Evolutionary conservation across 164 flowering plant species (phyloP), one percentile per base, ranked within the genome.

Genomic region (Magnolia kwangsiensis): DNA sequence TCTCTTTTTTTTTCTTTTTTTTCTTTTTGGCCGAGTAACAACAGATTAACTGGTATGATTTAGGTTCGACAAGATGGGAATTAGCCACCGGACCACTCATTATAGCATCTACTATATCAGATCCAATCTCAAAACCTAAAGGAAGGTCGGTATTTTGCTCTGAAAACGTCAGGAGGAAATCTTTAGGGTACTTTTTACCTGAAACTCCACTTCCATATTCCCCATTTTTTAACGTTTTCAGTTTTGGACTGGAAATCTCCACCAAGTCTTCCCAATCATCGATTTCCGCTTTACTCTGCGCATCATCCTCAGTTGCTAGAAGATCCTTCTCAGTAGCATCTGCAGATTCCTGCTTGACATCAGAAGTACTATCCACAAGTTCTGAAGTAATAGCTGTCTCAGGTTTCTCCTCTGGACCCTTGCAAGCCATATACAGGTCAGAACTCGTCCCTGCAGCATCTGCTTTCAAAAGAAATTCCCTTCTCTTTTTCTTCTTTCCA

Each of bases 181-280:
- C 98, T 79, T 91, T 85, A 7, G 97, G 86, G 71, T 95, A 95
- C 81, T 85, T 93, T 83, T 83, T 90, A 23, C 82, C 81, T 16
- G 75, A 20, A 72, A 55, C 45, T 9, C 81, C 91, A 78, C 76
- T 80, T 50, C 77, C 84, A 79, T 82, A 84, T 64, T 84, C 82
- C 27, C 78, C 82, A 63, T 74, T 63, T 68, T 76, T 82, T 63
- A 82, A 74, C n/a, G 84, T 58, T 83, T 87, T 89, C 80, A 90
- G 67, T 71, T 84, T 86, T 7, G 68, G 37, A 67, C 67, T 83
- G 50, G 80, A 87, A 9, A 90, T 82, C 27, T 95, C 99, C 69
- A 89, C 94, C 63, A 90, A 93, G 87, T 90, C 97, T 84, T 93
- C 97, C 99, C 99, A 96, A 80, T 95, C 90, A 81, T 91, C 97